These are phyloP conservation scores for Ilex asprella DNA, from an alignment of 257 asterid species.

Conservation along the genomic window DNA sequence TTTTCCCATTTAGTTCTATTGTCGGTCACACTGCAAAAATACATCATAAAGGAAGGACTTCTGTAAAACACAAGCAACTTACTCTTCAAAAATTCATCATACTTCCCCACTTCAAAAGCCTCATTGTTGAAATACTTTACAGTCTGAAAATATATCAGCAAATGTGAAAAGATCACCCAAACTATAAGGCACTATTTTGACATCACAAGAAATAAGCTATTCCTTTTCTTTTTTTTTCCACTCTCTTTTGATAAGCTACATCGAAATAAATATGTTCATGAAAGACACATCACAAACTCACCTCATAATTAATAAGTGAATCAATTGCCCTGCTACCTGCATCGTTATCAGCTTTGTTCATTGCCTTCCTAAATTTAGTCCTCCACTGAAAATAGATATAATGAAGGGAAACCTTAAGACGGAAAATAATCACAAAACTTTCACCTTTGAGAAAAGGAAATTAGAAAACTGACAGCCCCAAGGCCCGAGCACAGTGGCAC, in stretches of 20 bases:
- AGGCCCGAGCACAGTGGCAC: no score
- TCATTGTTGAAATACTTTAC: constrained; percentile 97
- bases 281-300: constrained; percentile 24
- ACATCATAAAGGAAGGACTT: not conserved
- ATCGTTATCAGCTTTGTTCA: constrained; percentile 98
- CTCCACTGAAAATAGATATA: constrained; percentile 68
- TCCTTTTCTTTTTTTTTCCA: no score
- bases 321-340: constrained; percentile 86
- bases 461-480: not conserved
- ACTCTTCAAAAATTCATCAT: constrained; percentile 82
- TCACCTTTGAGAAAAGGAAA: not conserved
- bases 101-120: constrained; percentile 75
- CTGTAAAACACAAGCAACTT: constrained; percentile 31
- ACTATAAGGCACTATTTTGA: not conserved
- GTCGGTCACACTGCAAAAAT: not conserved
- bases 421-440: not conserved
- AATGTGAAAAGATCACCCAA: constrained; percentile 6
- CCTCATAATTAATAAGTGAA: constrained; percentile 95
- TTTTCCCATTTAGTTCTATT: not conserved
- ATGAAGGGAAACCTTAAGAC: constrained; percentile 11
- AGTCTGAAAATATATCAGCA: constrained; percentile 48
- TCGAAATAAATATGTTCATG: constrained; percentile 5
- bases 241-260: not conserved
- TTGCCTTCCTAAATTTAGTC: constrained; percentile 89
- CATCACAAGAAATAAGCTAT: no score